phyloP scores from a whole-genome alignment of 768 basidiomycete species.

The Trametes punicea region DNA sequence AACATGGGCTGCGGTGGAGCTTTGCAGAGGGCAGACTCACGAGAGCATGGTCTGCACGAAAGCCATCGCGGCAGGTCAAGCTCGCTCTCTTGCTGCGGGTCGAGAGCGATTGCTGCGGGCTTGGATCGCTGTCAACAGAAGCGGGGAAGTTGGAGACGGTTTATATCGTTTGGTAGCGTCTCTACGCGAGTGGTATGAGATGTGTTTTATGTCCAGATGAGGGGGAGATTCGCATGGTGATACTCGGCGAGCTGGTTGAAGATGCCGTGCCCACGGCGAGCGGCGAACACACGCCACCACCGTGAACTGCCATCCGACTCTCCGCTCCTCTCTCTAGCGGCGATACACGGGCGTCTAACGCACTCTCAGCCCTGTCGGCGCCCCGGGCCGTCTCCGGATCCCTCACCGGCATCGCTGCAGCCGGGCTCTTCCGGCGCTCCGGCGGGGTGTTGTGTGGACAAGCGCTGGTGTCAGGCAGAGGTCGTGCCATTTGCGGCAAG shows the following conservation, averaged over 20 bases:
- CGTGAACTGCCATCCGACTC: too few species aligned
- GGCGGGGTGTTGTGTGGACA: background rate
- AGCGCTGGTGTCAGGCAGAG: background rate
- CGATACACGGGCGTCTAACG: too few species aligned
- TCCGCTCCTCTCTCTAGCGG: too few species aligned
- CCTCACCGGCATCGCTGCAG: background rate
- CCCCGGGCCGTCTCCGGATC: background rate
- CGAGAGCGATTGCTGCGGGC: slow-evolving; percentile 6
- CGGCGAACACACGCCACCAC: background rate
- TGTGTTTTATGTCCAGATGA: background rate
- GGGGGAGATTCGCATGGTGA: background rate
- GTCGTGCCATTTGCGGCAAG: slow-evolving; percentile 2
- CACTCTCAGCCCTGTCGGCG: too few species aligned
- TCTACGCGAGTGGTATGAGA: too few species aligned
- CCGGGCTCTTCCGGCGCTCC: background rate
- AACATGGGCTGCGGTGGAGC: background rate
- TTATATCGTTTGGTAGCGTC: too few species aligned
- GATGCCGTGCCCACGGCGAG: background rate
- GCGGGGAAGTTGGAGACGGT: background rate
- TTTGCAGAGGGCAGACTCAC: background rate
- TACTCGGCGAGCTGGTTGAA: background rate
- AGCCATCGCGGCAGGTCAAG: background rate
- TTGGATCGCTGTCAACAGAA: background rate
- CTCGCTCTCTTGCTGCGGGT: slow-evolving; percentile 6
- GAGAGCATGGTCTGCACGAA: slow-evolving; percentile 2